These are phyloP conservation scores for Cystobasidiaceae sp. DNA, from an alignment of 1,284 basidiomycete species.

Conservation along the genomic window DNA sequence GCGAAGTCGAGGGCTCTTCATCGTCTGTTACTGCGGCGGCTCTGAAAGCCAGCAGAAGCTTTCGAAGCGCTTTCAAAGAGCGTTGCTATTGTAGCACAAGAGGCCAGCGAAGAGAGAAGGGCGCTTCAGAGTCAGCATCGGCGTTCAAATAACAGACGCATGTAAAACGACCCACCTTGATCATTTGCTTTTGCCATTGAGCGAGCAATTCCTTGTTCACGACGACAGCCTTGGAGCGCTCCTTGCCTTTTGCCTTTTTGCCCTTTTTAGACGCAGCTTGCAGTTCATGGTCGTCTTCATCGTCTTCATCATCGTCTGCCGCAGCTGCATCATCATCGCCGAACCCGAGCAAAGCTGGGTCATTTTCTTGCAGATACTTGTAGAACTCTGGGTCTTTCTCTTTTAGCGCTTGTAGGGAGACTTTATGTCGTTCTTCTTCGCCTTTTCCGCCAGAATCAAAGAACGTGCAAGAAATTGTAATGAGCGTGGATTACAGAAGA, in stretches of 20 bases:
- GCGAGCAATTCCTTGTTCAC: conserved; percentile 70
- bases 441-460: conserved; percentile 26
- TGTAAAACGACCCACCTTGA: conserved; percentile 59
- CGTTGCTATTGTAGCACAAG: conserved; percentile 56
- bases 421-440: conserved; percentile 54
- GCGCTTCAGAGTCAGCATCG: not conserved
- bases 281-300: conserved; percentile 37
- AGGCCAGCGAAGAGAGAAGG: not conserved
- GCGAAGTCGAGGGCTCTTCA: conserved; percentile 15
- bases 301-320: conserved; percentile 47
- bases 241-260: conserved; percentile 49
- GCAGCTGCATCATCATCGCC: conserved; percentile 39
- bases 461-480: not conserved
- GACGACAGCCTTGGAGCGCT: conserved; percentile 53
- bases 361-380: conserved; percentile 96
- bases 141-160: not conserved
- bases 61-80: conserved; percentile 77
- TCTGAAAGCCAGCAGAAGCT: conserved; percentile 80
- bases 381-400: conserved; percentile 98
- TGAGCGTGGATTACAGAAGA: no score
- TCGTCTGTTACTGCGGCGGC: conserved; percentile 61
- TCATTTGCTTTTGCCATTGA: conserved; percentile 83
- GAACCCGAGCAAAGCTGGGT: conserved; percentile 80
- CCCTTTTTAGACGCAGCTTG: conserved; percentile 36
- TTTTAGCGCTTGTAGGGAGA: conserved; percentile 81